These are phyloP conservation scores for Triticum timopheevii DNA, from an alignment of 176 grass and related monocot species.

Conservation along the genomic window DNA sequence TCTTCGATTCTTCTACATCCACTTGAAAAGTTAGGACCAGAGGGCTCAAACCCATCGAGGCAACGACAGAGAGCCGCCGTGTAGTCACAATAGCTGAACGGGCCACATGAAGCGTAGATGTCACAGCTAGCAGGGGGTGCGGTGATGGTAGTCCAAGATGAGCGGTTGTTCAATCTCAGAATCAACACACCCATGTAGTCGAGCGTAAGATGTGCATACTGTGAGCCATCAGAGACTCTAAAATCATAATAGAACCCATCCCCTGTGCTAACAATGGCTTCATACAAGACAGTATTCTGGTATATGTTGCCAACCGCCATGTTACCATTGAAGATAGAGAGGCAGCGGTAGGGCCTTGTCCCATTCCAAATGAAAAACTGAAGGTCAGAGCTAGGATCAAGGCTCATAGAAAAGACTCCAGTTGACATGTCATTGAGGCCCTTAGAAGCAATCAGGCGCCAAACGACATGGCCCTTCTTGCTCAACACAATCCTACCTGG, in stretches of 20 bases:
- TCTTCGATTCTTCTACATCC: too few relatives aligned
- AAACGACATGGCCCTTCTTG: not conserved
- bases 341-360: not conserved
- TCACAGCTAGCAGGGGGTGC: not conserved
- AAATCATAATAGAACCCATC: not conserved
- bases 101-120: conserved; percentile 31
- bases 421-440: conserved; percentile 30
- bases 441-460: conserved; percentile 22
- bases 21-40: too few relatives aligned
- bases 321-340: not conserved
- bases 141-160: not conserved
- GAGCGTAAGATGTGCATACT: not conserved
- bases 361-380: conserved; percentile 31
- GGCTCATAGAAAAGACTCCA: conserved; percentile 27
- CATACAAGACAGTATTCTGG: not conserved
- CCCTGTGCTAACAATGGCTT: not conserved
- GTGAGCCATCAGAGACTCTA: conserved; percentile 14
- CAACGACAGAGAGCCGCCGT: not conserved
- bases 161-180: conserved; percentile 8
- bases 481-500: not conserved
- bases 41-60: too few relatives aligned
- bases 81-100: conserved; percentile 31
- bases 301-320: not conserved
- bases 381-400: conserved; percentile 10
- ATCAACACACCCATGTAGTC: conserved; percentile 9